Conservation (phyloP, 768 basidiomycete species). For the Pleurotus djamor region DNA sequence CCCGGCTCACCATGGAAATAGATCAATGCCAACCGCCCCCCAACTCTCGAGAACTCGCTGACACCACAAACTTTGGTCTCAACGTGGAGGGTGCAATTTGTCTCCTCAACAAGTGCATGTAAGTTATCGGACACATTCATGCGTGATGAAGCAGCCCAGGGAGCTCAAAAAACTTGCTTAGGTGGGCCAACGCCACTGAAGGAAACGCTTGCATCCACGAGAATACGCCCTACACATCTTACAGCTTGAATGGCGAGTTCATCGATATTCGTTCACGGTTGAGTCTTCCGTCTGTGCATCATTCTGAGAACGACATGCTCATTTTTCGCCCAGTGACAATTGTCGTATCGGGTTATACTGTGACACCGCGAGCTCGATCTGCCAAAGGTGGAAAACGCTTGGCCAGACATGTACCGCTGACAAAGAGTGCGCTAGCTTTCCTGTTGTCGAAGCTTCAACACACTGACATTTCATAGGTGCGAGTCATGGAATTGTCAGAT, state of each 20-base stretch:
- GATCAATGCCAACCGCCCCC: slow-evolving; percentile 77
- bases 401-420: slow-evolving; percentile 57
- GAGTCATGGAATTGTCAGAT: slow-evolving; percentile 70
- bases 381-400: slow-evolving; percentile 54
- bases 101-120: slow-evolving; percentile 84
- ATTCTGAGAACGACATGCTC: neutral
- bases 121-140: slow-evolving; percentile 20
- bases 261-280: slow-evolving; percentile 83
- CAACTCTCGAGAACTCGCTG: slow-evolving; percentile 60
- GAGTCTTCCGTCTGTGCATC: slow-evolving; percentile 9
- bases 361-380: slow-evolving; percentile 56
- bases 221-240: slow-evolving; percentile 78
- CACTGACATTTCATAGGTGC: slow-evolving; percentile 46
- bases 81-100: slow-evolving; percentile 85
- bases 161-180: slow-evolving; percentile 20
- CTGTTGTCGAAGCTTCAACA: neutral
- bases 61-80: slow-evolving; percentile 61
- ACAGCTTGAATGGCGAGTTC: slow-evolving; percentile 55
- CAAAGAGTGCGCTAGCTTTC: slow-evolving; percentile 39
- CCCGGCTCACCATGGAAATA: slow-evolving; percentile 21
- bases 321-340: slow-evolving; percentile 49
- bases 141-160: neutral
- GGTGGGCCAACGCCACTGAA: slow-evolving; percentile 77
- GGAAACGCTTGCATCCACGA: slow-evolving; percentile 66
- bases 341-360: slow-evolving; percentile 77